A percentile compares a stretch with the other conserved stretches of the same genome.
Evolutionary conservation across 1,284 basidiomycete genomes (phyloP).

Genomic region (Sanguinoderma infundibulare): DNA sequence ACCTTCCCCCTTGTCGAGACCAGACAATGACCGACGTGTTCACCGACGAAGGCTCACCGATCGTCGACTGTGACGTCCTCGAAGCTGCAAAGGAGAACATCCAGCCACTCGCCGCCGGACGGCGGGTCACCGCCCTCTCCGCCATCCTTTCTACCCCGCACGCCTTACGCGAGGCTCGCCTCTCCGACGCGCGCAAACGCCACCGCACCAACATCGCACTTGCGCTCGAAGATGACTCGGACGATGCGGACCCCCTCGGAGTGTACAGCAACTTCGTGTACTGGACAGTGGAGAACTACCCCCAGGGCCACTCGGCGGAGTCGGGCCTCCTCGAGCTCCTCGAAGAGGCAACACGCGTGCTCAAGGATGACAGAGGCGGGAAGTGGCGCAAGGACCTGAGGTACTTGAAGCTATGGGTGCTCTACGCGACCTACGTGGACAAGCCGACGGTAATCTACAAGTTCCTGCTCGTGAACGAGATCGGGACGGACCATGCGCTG

Average conservation of each 20-base stretch:
- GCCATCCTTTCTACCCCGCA: conserved; percentile 75
- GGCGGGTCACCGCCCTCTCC: conserved; percentile 75
- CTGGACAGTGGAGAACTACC: conserved; percentile 75
- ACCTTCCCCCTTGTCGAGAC: neutral
- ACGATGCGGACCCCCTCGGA: conserved; percentile 52
- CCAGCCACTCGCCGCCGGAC: conserved; percentile 74
- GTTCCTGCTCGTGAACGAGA: conserved; percentile 88
- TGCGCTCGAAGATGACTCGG: conserved; percentile 57
- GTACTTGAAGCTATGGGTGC: conserved; percentile 92
- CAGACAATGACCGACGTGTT: conserved; percentile 35
- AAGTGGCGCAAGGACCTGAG: conserved; percentile 73
- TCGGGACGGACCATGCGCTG: conserved; percentile 81
- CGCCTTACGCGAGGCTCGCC: conserved; percentile 68
- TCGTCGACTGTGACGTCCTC: conserved; percentile 80
- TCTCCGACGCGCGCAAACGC: conserved; percentile 62
- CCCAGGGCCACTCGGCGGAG: conserved; percentile 68
- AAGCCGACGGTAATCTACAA: conserved; percentile 78
- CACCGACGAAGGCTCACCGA: conserved; percentile 34
- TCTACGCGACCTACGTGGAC: conserved; percentile 86
- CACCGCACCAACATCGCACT: conserved; percentile 58
- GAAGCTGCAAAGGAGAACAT: conserved; percentile 86
- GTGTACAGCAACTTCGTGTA: conserved; percentile 67
- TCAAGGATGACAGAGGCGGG: conserved; percentile 71
- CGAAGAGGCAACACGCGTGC: conserved; percentile 80
- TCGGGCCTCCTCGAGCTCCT: conserved; percentile 81